These are phyloP conservation scores for Vigna angularis DNA, from an alignment of 306 rosid species.

Conservation along the genomic window DNA sequence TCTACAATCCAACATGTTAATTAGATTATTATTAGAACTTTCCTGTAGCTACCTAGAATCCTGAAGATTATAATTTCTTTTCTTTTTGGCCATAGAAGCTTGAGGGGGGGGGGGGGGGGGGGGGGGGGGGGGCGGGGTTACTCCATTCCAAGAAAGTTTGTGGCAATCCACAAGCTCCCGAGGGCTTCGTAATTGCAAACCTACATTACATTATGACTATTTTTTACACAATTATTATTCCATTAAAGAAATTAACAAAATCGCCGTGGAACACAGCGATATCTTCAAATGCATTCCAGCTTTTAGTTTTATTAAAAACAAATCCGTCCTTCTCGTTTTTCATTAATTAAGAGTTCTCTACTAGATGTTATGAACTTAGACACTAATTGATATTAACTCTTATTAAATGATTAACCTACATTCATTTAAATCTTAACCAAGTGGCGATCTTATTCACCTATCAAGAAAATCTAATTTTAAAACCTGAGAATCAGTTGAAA, in stretches of 20 bases:
- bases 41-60: background rate
- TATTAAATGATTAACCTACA: slow-evolving; percentile 2
- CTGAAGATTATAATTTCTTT: slow-evolving; percentile 15
- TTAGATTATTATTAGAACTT: slow-evolving; percentile 34
- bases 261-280: background rate
- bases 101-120: background rate
- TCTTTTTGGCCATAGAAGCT: slow-evolving; percentile 18
- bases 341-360: background rate
- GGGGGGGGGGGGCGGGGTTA: background rate
- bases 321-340: background rate
- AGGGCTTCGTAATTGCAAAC: slow-evolving; percentile 7
- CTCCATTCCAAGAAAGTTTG: slow-evolving; percentile 28
- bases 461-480: background rate
- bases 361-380: background rate
- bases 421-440: slow-evolving; percentile 3
- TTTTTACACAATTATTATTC: background rate
- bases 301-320: background rate
- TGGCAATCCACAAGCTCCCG: slow-evolving; percentile 6
- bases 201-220: background rate
- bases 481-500: background rate
- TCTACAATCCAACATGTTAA: slow-evolving; percentile 55
- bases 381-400: background rate
- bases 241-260: background rate
- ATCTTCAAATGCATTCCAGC: no score
- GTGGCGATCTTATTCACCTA: slow-evolving; percentile 16